Conservation (phyloP, 768 basidiomycete species). For the Lactarius hatsudake region DNA sequence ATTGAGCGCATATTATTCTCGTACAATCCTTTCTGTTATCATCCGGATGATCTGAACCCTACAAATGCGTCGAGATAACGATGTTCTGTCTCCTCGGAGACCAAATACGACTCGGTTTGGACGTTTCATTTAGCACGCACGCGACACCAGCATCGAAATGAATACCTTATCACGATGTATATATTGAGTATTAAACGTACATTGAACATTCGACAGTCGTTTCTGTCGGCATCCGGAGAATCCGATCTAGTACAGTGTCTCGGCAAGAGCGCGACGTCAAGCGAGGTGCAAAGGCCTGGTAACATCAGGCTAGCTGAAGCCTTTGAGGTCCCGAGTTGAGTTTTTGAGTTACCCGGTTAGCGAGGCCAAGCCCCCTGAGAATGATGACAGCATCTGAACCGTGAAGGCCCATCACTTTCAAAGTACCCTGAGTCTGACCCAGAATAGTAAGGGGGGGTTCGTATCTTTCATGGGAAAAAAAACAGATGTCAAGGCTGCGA, state of each 20-base stretch:
- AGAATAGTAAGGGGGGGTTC: neutral
- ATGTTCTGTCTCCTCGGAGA: neutral
- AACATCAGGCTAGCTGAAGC: neutral
- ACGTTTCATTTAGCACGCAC: neutral
- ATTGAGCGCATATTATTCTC: neutral
- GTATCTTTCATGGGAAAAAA: neutral
- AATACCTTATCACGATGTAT: too few relatives aligned
- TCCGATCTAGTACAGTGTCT: too few relatives aligned
- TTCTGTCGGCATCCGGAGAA: too few relatives aligned
- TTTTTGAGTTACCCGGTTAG: neutral
- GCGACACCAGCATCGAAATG: neutral
- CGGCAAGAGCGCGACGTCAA: neutral
- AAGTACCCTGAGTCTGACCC: neutral
- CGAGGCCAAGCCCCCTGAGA: neutral
- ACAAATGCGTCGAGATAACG: neutral
- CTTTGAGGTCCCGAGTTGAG: neutral
- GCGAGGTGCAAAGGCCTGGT: too few relatives aligned
- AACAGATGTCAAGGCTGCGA: neutral
- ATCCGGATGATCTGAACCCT: neutral
- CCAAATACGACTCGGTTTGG: neutral
- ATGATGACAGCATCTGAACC: neutral
- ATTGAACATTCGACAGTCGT: too few relatives aligned
- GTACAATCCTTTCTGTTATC: neutral
- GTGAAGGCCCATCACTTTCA: neutral
- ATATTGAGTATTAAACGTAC: too few relatives aligned